These are phyloP conservation scores for Didymella exigua DNA, from an alignment of 2,329 filamentous ascomycete genomes.

Conservation along the genomic window DNA sequence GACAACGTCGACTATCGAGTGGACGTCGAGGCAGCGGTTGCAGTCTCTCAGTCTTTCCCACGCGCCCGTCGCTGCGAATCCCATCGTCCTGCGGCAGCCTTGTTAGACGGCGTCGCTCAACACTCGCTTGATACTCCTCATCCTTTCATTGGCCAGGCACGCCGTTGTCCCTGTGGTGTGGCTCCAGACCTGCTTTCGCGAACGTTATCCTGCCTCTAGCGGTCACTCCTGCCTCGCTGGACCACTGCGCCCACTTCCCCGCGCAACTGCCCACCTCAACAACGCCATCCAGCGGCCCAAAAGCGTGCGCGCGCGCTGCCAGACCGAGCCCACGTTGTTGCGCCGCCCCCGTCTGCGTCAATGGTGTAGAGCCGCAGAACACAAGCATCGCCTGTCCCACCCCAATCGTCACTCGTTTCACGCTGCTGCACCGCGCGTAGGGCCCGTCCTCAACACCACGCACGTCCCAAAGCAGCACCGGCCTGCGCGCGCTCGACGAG, in stretches of 20 bases:
- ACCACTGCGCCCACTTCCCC: conserved; percentile 16
- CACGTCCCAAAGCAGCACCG: conserved; percentile 16
- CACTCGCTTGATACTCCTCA: conserved; percentile 18
- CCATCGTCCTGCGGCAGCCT: conserved; percentile 17
- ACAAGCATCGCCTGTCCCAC: conserved; percentile 34
- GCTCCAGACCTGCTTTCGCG: conserved; percentile 15
- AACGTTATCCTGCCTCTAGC: conserved; percentile 5
- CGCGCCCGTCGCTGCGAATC: conserved; percentile 16
- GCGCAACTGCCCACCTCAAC: conserved; percentile 16
- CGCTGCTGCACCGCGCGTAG: conserved; percentile 30
- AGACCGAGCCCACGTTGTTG: conserved; percentile 11
- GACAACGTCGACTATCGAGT: no score
- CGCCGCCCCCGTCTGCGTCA: background rate
- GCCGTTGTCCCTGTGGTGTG: conserved; percentile 13
- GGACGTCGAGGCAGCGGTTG: background rate
- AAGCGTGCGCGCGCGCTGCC: conserved; percentile 20
- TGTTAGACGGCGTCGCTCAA: conserved; percentile 20
- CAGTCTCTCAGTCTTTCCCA: conserved; percentile 6
- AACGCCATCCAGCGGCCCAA: conserved; percentile 4
- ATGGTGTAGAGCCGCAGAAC: conserved; percentile 27
- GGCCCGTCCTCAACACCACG: conserved; percentile 30
- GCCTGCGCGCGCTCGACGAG: conserved; percentile 6
- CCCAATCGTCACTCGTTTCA: conserved; percentile 42
- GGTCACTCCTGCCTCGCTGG: conserved; percentile 6
- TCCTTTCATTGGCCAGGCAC: conserved; percentile 24